These are phyloP conservation scores for Scheffersomyces spartinae DNA, from an alignment of 805 yeast species.

Conservation along the genomic window DNA sequence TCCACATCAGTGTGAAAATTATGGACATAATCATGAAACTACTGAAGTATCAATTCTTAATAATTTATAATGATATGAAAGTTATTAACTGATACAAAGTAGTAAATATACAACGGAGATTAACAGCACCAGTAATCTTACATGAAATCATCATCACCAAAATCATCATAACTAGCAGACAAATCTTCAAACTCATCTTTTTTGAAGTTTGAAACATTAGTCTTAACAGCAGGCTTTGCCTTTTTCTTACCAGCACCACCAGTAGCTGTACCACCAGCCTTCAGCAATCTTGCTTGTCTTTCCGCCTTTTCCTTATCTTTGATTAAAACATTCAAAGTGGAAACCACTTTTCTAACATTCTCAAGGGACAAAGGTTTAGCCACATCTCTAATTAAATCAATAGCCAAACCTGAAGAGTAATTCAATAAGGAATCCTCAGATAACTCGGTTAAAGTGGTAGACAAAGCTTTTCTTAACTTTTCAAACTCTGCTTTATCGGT, in stretches of 20 bases:
- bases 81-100: background rate
- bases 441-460: conserved; percentile 47
- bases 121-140: conserved; percentile 19
- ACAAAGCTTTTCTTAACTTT: conserved; percentile 62
- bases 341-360: conserved; percentile 71
- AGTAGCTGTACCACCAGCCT: conserved; percentile 74
- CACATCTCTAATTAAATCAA: conserved; percentile 78
- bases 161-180: conserved; percentile 43
- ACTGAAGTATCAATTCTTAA: no score
- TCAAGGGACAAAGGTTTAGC: conserved; percentile 74
- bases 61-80: background rate
- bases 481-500: conserved; percentile 71
- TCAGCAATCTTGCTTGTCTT: conserved; percentile 74
- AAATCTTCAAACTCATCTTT: conserved; percentile 53
- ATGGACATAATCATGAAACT: no score
- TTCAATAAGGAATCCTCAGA: conserved; percentile 51
- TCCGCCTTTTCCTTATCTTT: conserved; percentile 85
- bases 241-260: conserved; percentile 96
- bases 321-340: conserved; percentile 69
- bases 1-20: no score
- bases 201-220: conserved; percentile 42
- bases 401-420: conserved; percentile 65
- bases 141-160: conserved; percentile 79
- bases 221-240: conserved; percentile 69
- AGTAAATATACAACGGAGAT: background rate